Conservation (phyloP, 2,329 filamentous ascomycete species). For the Lanzia echinophila region DNA sequence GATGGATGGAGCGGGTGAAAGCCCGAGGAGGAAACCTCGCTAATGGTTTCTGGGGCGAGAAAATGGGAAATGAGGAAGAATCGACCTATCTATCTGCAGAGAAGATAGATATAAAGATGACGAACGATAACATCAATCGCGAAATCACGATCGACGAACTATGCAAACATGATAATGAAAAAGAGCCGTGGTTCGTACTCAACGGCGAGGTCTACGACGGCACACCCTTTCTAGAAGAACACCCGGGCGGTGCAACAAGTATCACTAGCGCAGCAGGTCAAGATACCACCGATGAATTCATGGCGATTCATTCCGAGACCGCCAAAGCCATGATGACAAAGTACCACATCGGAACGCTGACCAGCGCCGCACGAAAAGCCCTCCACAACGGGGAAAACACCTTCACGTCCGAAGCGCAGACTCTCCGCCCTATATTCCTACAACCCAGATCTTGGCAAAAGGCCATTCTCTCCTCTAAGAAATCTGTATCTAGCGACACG, state of each 20-base stretch:
- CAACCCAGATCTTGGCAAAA: slow-evolving; percentile 67
- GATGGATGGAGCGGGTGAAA: slow-evolving; percentile 93
- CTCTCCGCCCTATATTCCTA: slow-evolving; percentile 59
- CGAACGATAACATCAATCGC: slow-evolving; percentile 56
- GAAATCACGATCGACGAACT: slow-evolving; percentile 66
- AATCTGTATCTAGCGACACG: slow-evolving; percentile 67
- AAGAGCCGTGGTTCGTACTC: slow-evolving; percentile 79
- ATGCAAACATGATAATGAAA: slow-evolving; percentile 55
- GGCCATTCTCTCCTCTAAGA: slow-evolving; percentile 61
- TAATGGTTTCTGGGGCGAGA: slow-evolving; percentile 83
- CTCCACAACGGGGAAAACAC: slow-evolving; percentile 30
- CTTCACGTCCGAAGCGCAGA: slow-evolving; percentile 30
- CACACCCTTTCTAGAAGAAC: slow-evolving; percentile 68
- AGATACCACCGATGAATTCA: slow-evolving; percentile 81
- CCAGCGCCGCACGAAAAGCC: slow-evolving; percentile 45
- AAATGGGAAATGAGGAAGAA: slow-evolving; percentile 44
- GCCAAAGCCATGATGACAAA: slow-evolving; percentile 83
- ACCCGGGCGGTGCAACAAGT: slow-evolving; percentile 80
- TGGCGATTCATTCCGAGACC: slow-evolving; percentile 90
- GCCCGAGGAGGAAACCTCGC: slow-evolving; percentile 70
- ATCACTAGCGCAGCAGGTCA: slow-evolving; percentile 77
- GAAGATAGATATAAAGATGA: slow-evolving; percentile 68
- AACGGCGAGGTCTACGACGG: slow-evolving; percentile 87
- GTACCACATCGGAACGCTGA: slow-evolving; percentile 78
- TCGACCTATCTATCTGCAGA: slow-evolving; percentile 42